Percentiles rank a stretch among this genome's conserved stretches.
phyloP scores from a whole-genome alignment of 106 monocot genomes.

The Dioscorea dumetorum region DNA sequence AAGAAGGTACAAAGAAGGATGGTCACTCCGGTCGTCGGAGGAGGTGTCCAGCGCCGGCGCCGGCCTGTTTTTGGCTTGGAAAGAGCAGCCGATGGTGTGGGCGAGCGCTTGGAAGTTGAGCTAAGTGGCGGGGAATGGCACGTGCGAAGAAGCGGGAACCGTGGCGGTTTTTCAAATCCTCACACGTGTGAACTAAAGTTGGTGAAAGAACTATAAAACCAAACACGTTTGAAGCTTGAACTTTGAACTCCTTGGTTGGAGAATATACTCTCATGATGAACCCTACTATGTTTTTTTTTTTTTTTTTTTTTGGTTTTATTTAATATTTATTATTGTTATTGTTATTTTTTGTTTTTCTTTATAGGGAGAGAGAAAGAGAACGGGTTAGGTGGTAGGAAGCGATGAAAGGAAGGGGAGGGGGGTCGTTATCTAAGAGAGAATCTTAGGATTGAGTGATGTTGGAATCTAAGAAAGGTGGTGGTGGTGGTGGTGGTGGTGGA shows the following conservation, averaged over 20 bases:
- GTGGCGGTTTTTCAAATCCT: not conserved
- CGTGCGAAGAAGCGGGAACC: conserved; percentile 22
- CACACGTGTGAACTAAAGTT: not conserved
- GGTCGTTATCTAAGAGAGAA: not conserved
- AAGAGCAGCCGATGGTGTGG: conserved; percentile 75
- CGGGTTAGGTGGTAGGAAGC: not conserved
- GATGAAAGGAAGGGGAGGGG: not conserved
- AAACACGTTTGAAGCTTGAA: not conserved
- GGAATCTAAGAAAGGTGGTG: not conserved
- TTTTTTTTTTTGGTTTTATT: too few species aligned
- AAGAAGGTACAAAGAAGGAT: conserved; percentile 63
- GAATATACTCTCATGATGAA: not conserved
- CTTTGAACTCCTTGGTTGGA: too few species aligned
- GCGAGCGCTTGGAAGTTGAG: conserved; percentile 62
- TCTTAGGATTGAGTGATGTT: not conserved
- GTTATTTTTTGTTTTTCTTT: not conserved
- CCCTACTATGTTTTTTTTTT: not conserved
- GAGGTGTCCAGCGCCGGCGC: not conserved
- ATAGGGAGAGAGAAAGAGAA: not conserved
- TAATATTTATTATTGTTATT: not conserved
- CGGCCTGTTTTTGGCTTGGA: conserved; percentile 66
- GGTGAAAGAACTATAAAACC: not conserved
- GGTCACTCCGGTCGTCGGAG: conserved; percentile 28
- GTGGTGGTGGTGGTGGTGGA: not conserved
- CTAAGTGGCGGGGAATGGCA: conserved; percentile 23